phyloP scores from a whole-genome alignment of 106 monocot species.

The Dendrobium officinale region DNA sequence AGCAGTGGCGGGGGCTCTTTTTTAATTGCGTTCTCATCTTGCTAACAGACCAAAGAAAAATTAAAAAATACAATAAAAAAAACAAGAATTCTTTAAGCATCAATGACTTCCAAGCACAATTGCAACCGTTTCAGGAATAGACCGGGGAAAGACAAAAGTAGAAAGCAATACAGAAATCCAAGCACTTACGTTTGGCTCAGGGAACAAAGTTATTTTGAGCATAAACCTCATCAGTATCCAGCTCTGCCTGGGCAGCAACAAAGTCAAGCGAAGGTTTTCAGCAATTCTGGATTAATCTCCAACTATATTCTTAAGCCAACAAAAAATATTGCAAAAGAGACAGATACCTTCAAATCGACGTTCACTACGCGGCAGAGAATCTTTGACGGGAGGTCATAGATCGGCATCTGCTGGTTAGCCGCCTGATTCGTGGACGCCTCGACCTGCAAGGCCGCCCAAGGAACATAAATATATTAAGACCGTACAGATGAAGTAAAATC shows the following conservation, averaged over 20 bases:
- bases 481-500: not conserved
- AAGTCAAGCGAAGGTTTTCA: not conserved
- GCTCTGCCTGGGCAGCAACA: constrained; percentile 49
- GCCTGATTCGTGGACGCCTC: constrained; percentile 88
- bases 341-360: constrained; percentile 64
- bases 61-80: not conserved
- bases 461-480: too few relatives aligned
- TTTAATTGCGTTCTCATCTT: constrained; percentile 56
- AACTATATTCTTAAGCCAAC: not conserved
- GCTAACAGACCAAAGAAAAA: constrained; percentile 20
- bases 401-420: constrained; percentile 65
- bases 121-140: too few relatives aligned
- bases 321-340: not conserved
- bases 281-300: not conserved
- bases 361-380: constrained; percentile 90
- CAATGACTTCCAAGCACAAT: too few relatives aligned
- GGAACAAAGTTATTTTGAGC: constrained; percentile 82
- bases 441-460: constrained; percentile 30
- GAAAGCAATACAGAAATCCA: not conserved
- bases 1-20: constrained; percentile 29
- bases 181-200: constrained; percentile 45
- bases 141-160: too few relatives aligned
- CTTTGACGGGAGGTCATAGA: constrained; percentile 72
- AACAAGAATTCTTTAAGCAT: too few relatives aligned
- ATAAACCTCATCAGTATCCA: constrained; percentile 86